Conservation (phyloP, 2,329 filamentous ascomycete genomes). For the Ceratocystis eucalypticola region DNA sequence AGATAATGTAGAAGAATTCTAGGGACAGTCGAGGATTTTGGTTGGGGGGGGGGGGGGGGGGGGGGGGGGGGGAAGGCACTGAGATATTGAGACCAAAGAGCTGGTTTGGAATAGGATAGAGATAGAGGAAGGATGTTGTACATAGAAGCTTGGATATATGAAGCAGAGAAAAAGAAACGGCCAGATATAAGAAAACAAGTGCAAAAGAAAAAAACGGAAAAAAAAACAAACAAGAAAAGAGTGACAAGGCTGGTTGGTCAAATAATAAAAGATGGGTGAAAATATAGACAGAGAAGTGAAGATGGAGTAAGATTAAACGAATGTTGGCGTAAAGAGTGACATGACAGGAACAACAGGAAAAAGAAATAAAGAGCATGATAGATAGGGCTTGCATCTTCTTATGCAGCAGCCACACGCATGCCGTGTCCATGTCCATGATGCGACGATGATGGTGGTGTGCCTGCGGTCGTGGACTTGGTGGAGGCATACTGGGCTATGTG, state of each 20-base stretch:
- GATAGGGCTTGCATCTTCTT: background rate
- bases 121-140: background rate
- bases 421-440: constrained; percentile 5
- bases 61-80: background rate
- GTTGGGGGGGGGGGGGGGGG: background rate
- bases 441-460: background rate
- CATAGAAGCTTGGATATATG: background rate
- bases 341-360: constrained; percentile 1
- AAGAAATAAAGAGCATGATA: background rate
- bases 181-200: too few relatives aligned
- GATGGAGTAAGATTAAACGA: background rate
- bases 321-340: constrained; percentile 2
- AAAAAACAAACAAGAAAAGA: background rate
- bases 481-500: constrained; percentile 13
- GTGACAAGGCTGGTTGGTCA: background rate
- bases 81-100: background rate
- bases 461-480: background rate
- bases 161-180: background rate
- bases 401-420: background rate
- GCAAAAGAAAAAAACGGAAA: background rate
- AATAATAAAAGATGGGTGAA: background rate
- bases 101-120: background rate
- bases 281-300: constrained; percentile 10
- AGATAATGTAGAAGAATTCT: background rate
- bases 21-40: background rate